Conservation (phyloP, 371 early-diverging fungal species). For the Chytridium lagenaria region DNA sequence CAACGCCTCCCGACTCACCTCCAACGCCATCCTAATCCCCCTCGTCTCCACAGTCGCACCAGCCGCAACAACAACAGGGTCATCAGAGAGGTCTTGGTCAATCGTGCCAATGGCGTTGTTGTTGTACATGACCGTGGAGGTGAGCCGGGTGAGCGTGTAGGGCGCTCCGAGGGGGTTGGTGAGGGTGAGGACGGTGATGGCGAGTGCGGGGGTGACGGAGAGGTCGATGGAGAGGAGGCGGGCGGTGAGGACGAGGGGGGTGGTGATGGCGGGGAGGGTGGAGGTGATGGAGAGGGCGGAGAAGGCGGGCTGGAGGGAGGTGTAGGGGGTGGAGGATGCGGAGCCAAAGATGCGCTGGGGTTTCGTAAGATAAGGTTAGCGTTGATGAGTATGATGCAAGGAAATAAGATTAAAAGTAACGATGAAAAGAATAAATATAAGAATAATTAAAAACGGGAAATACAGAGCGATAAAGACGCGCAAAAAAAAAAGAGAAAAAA, state of each 20-base stretch:
- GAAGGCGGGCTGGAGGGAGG: slow-evolving; percentile 25
- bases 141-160: slow-evolving; percentile 13
- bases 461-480: too few relatives aligned
- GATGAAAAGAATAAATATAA: too few relatives aligned
- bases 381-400: background rate
- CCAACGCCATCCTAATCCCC: background rate
- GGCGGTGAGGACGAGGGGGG: slow-evolving; percentile 5
- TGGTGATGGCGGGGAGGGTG: slow-evolving; percentile 8
- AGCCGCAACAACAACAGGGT: background rate
- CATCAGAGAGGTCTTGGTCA: background rate
- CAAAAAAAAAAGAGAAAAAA: too few relatives aligned
- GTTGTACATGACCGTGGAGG: background rate
- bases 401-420: background rate
- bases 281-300: slow-evolving; percentile 24
- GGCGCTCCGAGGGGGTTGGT: slow-evolving; percentile 23
- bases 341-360: slow-evolving; percentile 22
- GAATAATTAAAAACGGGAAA: too few relatives aligned
- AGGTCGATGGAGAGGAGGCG: slow-evolving; percentile 11
- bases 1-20: background rate
- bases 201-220: background rate
- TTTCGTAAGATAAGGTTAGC: background rate
- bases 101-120: slow-evolving; percentile 10
- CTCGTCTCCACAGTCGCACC: background rate
- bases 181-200: slow-evolving; percentile 9
- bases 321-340: slow-evolving; percentile 19